A percentile compares a stretch with the other conserved stretches of the same genome.
Conservation (phyloP, 2,329 filamentous ascomycete genomes). For the Ophiostoma sp. region DNA sequence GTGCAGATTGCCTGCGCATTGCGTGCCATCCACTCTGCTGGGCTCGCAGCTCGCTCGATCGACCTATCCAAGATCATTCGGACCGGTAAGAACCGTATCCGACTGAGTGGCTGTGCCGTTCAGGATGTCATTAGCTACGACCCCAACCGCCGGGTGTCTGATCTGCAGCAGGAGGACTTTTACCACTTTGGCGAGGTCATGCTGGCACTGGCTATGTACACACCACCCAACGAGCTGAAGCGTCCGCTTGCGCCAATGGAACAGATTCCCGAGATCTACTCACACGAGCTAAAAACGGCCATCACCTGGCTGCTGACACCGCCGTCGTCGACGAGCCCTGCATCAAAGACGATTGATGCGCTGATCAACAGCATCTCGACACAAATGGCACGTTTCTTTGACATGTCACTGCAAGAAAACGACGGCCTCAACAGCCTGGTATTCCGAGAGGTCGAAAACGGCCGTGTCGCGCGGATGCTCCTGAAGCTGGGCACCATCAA, state of each 20-base stretch:
- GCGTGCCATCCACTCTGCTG: slow-evolving; percentile 74
- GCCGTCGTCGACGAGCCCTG: slow-evolving; percentile 40
- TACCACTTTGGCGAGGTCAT: slow-evolving; percentile 78
- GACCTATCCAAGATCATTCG: slow-evolving; percentile 84
- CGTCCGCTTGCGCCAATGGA: slow-evolving; percentile 63
- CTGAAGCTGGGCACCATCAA: slow-evolving; percentile 81
- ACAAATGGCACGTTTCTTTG: slow-evolving; percentile 69
- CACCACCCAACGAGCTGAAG: slow-evolving; percentile 45
- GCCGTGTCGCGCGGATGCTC: slow-evolving; percentile 71
- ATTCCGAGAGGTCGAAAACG: slow-evolving; percentile 81
- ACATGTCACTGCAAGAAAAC: slow-evolving; percentile 71
- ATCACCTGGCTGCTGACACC: slow-evolving; percentile 76
- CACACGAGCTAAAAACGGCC: slow-evolving; percentile 69
- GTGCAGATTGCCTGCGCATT: slow-evolving; percentile 86
- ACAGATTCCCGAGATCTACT: slow-evolving; percentile 67
- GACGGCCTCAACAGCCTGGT: slow-evolving; percentile 71
- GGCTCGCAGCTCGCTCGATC: slow-evolving; percentile 79
- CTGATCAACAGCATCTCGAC: slow-evolving; percentile 73
- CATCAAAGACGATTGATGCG: slow-evolving; percentile 68
- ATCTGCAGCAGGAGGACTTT: slow-evolving; percentile 85
- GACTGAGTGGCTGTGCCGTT: slow-evolving; percentile 81
- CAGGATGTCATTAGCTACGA: slow-evolving; percentile 87
- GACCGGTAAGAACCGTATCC: slow-evolving; percentile 83
- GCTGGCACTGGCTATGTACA: slow-evolving; percentile 73
- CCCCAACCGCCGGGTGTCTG: slow-evolving; percentile 57